Conservation (phyloP, 2,329 filamentous ascomycete species). For the Epichloe hybrida region DNA sequence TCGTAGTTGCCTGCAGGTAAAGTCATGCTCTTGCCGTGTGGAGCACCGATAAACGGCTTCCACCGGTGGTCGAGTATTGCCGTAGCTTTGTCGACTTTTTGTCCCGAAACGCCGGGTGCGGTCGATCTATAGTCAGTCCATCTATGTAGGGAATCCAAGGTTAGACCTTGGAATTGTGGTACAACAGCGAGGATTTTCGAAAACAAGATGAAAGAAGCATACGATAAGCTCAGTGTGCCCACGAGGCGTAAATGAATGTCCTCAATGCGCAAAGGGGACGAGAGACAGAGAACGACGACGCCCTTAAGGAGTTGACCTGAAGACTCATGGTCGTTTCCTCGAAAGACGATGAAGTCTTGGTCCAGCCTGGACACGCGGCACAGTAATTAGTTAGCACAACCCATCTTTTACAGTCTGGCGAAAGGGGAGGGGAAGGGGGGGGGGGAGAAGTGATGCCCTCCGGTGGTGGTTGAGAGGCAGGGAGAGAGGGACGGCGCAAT, state of each 20-base stretch:
- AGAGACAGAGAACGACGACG: slow-evolving; percentile 59
- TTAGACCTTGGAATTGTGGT: slow-evolving; percentile 5
- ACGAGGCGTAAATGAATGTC: slow-evolving; percentile 59
- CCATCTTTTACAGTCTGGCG: background rate
- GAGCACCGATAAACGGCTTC: slow-evolving; percentile 45
- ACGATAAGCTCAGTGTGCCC: slow-evolving; percentile 54
- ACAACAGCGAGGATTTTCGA: background rate
- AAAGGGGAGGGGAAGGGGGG: too few relatives aligned
- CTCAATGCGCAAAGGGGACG: slow-evolving; percentile 54
- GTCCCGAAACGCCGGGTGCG: slow-evolving; percentile 43
- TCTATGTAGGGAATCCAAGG: slow-evolving; percentile 16
- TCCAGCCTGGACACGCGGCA: slow-evolving; percentile 43
- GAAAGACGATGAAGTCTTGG: slow-evolving; percentile 66
- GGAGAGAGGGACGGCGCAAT: background rate
- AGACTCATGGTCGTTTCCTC: slow-evolving; percentile 61
- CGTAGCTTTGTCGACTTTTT: slow-evolving; percentile 44
- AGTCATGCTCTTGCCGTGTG: slow-evolving; percentile 40
- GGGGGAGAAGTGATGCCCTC: background rate
- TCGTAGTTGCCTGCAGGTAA: slow-evolving; percentile 68
- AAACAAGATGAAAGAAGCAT: slow-evolving; percentile 18
- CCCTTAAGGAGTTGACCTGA: slow-evolving; percentile 64
- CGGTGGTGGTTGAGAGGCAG: background rate
- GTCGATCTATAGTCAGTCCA: slow-evolving; percentile 40
- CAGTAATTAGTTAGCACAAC: background rate
- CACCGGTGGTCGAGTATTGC: slow-evolving; percentile 57